Base-by-base conservation (phyloP, 768 basidiomycete species). In the Sarcodon aspratus region DNA sequence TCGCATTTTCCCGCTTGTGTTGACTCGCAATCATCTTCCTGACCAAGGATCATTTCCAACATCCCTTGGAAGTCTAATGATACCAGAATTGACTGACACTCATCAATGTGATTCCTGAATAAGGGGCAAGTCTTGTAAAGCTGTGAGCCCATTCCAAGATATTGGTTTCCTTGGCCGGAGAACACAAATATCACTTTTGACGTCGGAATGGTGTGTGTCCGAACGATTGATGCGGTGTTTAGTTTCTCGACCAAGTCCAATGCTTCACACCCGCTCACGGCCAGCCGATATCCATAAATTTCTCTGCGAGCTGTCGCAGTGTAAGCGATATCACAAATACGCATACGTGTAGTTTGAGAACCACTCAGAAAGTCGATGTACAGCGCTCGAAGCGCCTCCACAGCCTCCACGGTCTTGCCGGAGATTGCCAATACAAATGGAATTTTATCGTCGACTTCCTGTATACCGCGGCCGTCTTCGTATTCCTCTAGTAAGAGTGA, bases 101-200 rank as follows among this genome's bases (percentile, higher is more conserved):
- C 68, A 54, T 85, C 74, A 17, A 89, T 71, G 43, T 69, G 64
- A 6, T 55, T 50, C 45, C 61, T 69, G 60, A 87, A 85, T 1
- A 73, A 45, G 0, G 69, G 52, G 7, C 68, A 71, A 1, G 69
- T 69, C 36, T 56, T 57, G 49, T 87, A 88, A 12, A 87, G 69
- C 0, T 62, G 59, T 32, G 62, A 50, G 0, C 80, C 84, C 83
- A 86, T 85, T 6, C 77, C 74, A 13, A 67, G 57, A 63, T 81
- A 80, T 52, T 85, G 82, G 33, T 74, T 67, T 36, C 84, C 85
- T 57, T 86, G 82, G 7, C 85, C 86, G 13, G 84, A 80, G 60
- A 85, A 86, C 3, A 85, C 78, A 55, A 87, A 85, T 6, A 77
- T 69, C 1, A 74, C 68, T 3, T 66, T 63, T n/a, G 56, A 57